These are phyloP conservation scores for Trichophyton rubrum DNA, from an alignment of 2,329 filamentous ascomycete genomes.

Conservation along the genomic window DNA sequence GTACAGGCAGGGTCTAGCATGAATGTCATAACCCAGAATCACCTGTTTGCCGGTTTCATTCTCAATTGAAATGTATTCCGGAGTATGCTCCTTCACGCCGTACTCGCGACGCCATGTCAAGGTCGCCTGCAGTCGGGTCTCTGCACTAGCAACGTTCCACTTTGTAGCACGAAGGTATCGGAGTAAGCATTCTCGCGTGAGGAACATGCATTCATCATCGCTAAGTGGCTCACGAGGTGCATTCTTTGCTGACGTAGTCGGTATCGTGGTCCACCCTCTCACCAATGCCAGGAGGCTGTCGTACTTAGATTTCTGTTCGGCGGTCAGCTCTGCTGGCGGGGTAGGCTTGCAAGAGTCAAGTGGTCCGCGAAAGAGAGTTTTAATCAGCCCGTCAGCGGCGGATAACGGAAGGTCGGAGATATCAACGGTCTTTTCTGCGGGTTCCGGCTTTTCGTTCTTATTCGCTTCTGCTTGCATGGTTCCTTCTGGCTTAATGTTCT, in stretches of 20 bases:
- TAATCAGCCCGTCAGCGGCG: conserved; percentile 31
- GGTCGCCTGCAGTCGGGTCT: conserved; percentile 67
- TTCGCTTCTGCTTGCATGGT: background rate
- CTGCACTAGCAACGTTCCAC: conserved; percentile 65
- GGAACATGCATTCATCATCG: conserved; percentile 73
- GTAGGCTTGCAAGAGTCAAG: conserved; percentile 46
- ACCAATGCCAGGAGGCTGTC: conserved; percentile 58
- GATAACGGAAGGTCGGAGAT: conserved; percentile 24
- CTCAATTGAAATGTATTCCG: conserved; percentile 82
- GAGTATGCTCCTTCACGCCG: conserved; percentile 58
- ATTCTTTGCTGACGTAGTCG: conserved; percentile 48
- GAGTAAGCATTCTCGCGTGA: conserved; percentile 82
- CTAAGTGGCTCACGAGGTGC: conserved; percentile 51
- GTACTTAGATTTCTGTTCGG: conserved; percentile 75
- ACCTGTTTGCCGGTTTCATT: conserved; percentile 96
- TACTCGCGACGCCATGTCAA: conserved; percentile 86
- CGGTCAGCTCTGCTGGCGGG: conserved; percentile 48
- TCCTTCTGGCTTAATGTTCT: background rate
- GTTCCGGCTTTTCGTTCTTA: background rate
- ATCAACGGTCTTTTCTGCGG: background rate
- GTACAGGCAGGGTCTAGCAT: conserved; percentile 79
- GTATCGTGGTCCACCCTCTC: conserved; percentile 58
- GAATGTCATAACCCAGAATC: conserved; percentile 72
- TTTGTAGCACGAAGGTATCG: conserved; percentile 90
- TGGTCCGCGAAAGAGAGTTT: conserved; percentile 49